Conservation (phyloP, 805 yeast genomes). For the Jamesozyma spencerorum region DNA sequence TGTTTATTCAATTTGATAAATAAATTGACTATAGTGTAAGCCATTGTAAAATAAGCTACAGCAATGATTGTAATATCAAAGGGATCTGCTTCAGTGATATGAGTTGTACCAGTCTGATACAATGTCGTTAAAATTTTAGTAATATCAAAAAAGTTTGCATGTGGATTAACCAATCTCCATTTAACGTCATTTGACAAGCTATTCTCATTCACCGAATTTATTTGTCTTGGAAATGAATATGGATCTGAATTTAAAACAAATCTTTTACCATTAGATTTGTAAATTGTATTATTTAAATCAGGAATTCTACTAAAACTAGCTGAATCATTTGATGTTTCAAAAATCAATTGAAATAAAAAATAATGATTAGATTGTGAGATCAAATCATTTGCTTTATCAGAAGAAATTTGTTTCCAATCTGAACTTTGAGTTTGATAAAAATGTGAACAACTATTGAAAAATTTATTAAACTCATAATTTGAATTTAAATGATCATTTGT, state of each 20-base stretch:
- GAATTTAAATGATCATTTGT: slow-evolving; percentile 7
- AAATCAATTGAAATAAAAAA: slow-evolving; percentile 24
- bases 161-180: slow-evolving; percentile 41
- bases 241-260: slow-evolving; percentile 20
- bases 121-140: slow-evolving; percentile 3
- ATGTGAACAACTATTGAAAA: slow-evolving; percentile 23
- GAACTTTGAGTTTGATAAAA: slow-evolving; percentile 15
- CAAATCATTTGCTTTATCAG: slow-evolving; percentile 12
- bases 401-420: slow-evolving; percentile 16
- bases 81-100: slow-evolving; percentile 66
- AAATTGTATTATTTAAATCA: slow-evolving; percentile 25
- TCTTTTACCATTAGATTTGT: slow-evolving; percentile 16
- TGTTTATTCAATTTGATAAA: slow-evolving; percentile 74
- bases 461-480: slow-evolving; percentile 12
- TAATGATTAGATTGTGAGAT: slow-evolving; percentile 19
- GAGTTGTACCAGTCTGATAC: slow-evolving; percentile 26
- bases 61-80: slow-evolving; percentile 76
- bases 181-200: slow-evolving; percentile 31
- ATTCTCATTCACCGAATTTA: slow-evolving; percentile 21
- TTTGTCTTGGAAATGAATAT: slow-evolving; percentile 12
- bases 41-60: slow-evolving; percentile 79
- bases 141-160: slow-evolving; percentile 3
- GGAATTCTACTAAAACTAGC: slow-evolving; percentile 11
- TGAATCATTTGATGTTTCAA: slow-evolving; percentile 9
- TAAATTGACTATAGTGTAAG: slow-evolving; percentile 67